Conservation (phyloP, 2,329 filamentous ascomycete species). For the Aureobasidium sp. region DNA sequence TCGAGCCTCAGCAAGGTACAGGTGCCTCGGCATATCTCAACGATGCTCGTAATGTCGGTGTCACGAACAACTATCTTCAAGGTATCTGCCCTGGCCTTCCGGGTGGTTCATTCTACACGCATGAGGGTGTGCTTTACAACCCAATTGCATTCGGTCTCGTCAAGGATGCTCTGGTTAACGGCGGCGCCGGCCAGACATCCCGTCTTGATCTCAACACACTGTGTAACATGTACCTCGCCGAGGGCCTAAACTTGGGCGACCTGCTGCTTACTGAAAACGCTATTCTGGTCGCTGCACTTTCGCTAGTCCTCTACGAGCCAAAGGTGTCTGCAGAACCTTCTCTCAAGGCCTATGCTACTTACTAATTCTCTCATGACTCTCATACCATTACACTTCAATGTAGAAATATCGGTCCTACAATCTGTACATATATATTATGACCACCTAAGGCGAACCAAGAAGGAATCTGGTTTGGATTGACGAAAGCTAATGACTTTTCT, state of each 20-base stretch:
- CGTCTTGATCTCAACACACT: slow-evolving; percentile 35
- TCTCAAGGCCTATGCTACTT: slow-evolving; percentile 33
- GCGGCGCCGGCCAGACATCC: slow-evolving; percentile 37
- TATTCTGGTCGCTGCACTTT: slow-evolving; percentile 34
- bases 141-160: slow-evolving; percentile 40
- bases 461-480: neutral
- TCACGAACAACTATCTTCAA: slow-evolving; percentile 47
- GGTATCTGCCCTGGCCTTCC: slow-evolving; percentile 33
- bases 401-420: neutral
- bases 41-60: slow-evolving; percentile 40
- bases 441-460: neutral
- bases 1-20: slow-evolving; percentile 43
- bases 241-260: slow-evolving; percentile 38
- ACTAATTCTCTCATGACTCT: neutral
- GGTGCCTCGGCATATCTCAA: slow-evolving; percentile 41
- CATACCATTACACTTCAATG: neutral
- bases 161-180: slow-evolving; percentile 43
- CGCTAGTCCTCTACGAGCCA: slow-evolving; percentile 29
- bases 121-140: slow-evolving; percentile 47
- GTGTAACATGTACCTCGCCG: slow-evolving; percentile 35
- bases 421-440: neutral
- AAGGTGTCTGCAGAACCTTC: slow-evolving; percentile 36
- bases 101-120: slow-evolving; percentile 43
- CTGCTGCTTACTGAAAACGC: slow-evolving; percentile 41
- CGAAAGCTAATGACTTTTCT: neutral